A percentile compares a stretch with the other conserved stretches of the same genome.
These are phyloP conservation scores for Cordyceps cateniannulata DNA, from an alignment of 2,329 filamentous ascomycete genomes.

Conservation along the genomic window DNA sequence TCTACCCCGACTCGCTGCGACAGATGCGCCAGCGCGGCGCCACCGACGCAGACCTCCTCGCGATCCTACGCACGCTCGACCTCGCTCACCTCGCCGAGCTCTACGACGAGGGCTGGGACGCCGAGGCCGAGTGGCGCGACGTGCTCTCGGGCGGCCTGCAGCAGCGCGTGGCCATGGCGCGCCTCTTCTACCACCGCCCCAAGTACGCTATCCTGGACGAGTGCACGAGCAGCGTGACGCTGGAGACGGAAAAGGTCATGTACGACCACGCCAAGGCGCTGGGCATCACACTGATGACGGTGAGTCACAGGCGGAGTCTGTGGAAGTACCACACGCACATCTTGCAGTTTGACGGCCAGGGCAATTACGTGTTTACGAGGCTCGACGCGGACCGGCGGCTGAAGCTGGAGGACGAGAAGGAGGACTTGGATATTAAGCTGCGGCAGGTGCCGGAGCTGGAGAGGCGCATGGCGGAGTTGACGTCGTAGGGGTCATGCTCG, in stretches of 20 bases:
- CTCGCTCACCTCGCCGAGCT: conserved; percentile 77
- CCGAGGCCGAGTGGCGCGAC: conserved; percentile 94
- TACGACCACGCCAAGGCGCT: conserved; percentile 91
- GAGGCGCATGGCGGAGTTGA: conserved; percentile 76
- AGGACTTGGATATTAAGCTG: conserved; percentile 81
- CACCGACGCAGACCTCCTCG: conserved; percentile 72
- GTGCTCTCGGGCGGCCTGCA: conserved; percentile 88
- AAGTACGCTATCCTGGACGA: conserved; percentile 95
- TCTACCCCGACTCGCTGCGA: conserved; percentile 83
- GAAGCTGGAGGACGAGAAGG: conserved; percentile 89
- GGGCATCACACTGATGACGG: conserved; percentile 94
- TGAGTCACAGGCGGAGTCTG: conserved; percentile 80
- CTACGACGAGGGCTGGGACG: conserved; percentile 76
- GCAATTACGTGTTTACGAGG: conserved; percentile 80
- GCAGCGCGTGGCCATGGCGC: conserved; percentile 93
- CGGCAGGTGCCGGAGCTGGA: conserved; percentile 84
- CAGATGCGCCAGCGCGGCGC: conserved; percentile 82
- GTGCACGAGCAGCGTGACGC: conserved; percentile 90
- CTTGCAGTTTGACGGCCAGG: conserved; percentile 93
- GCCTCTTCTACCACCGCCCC: conserved; percentile 87
- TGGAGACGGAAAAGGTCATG: conserved; percentile 93
- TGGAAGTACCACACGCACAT: conserved; percentile 97
- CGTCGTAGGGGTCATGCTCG: conserved; percentile 20
- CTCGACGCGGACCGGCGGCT: conserved; percentile 83
- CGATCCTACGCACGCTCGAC: conserved; percentile 71